A percentile compares a stretch with the other conserved stretches of the same genome.
These are phyloP conservation scores for Lippia alba DNA, from an alignment of 305 asterid species.

Conservation along the genomic window DNA sequence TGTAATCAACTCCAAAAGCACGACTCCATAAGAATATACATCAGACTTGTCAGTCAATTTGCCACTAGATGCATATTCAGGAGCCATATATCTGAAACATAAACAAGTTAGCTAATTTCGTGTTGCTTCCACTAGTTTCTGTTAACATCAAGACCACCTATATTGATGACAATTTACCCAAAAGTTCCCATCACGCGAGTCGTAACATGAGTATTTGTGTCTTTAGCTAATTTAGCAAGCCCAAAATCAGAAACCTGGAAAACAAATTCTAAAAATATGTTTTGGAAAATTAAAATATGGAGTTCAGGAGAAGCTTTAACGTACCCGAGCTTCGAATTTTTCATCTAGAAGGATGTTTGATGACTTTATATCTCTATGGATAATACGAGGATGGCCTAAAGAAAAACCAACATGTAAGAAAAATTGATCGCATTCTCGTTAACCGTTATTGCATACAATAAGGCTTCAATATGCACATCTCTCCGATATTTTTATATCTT, in stretches of 20 bases:
- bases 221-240: slow-evolving; percentile 83
- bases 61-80: slow-evolving; percentile 97
- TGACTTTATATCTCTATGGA: slow-evolving; percentile 94
- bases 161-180: slow-evolving; percentile 57
- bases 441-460: background rate
- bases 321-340: slow-evolving; percentile 89
- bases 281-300: slow-evolving; percentile 8
- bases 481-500: background rate
- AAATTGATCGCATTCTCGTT: slow-evolving; percentile 5
- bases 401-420: slow-evolving; percentile 26
- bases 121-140: slow-evolving; percentile 16
- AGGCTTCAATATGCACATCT: background rate
- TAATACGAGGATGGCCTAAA: slow-evolving; percentile 86
- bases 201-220: slow-evolving; percentile 75
- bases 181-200: slow-evolving; percentile 97
- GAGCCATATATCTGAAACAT: slow-evolving; percentile 89
- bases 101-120: slow-evolving; percentile 17
- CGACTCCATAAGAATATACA: slow-evolving; percentile 87
- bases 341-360: slow-evolving; percentile 82
- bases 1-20: slow-evolving; percentile 86
- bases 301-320: slow-evolving; percentile 24
- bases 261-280: slow-evolving; percentile 15
- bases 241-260: slow-evolving; percentile 97
- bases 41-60: slow-evolving; percentile 90
- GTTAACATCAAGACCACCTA: slow-evolving; percentile 20